These are phyloP conservation scores for Plenodomus biglobosus DNA, from an alignment of 2,329 filamentous ascomycete genomes.

Conservation along the genomic window DNA sequence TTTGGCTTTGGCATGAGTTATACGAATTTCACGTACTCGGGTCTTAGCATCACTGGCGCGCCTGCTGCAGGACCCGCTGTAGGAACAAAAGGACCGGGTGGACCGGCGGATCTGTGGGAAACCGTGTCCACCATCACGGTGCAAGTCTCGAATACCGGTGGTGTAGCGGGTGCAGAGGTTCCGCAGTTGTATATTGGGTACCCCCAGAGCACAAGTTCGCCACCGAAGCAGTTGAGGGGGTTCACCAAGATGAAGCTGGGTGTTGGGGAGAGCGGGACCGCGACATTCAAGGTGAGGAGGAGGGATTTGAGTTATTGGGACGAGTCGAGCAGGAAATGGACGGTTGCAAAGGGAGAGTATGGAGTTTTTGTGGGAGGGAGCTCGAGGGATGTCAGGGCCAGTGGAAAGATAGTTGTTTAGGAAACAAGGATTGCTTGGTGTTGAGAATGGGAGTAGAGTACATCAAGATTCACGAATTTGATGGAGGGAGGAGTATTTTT, in stretches of 20 bases:
- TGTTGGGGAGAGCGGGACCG: slow-evolving; percentile 32
- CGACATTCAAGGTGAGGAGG: slow-evolving; percentile 39
- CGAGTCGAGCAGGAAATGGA: slow-evolving; percentile 36
- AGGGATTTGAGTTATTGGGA: slow-evolving; percentile 45
- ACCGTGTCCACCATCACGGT: slow-evolving; percentile 40
- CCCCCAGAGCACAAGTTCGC: slow-evolving; percentile 32
- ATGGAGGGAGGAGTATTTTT: too few relatives aligned
- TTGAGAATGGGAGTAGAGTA: too few relatives aligned
- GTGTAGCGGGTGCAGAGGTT: slow-evolving; percentile 42
- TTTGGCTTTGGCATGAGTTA: slow-evolving; percentile 52
- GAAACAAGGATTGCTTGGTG: too few relatives aligned
- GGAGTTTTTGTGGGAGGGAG: slow-evolving; percentile 38
- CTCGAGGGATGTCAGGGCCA: slow-evolving; percentile 41
- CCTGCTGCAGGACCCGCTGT: slow-evolving; percentile 29
- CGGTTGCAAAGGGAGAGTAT: slow-evolving; percentile 39
- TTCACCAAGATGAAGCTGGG: slow-evolving; percentile 41
- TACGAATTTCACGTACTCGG: slow-evolving; percentile 47
- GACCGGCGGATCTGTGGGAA: slow-evolving; percentile 37
- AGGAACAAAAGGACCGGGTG: slow-evolving; percentile 29
- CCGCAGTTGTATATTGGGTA: slow-evolving; percentile 44
- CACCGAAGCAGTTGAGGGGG: slow-evolving; percentile 42
- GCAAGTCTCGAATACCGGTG: slow-evolving; percentile 41
- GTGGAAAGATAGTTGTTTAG: slow-evolving; percentile 38
- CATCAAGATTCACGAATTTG: too few relatives aligned
- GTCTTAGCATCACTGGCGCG: slow-evolving; percentile 27